Evolutionary conservation across 768 basidiomycete species (phyloP), one percentile per base, ranked within the genome.

Genomic region (Mycena capillaripes): DNA sequence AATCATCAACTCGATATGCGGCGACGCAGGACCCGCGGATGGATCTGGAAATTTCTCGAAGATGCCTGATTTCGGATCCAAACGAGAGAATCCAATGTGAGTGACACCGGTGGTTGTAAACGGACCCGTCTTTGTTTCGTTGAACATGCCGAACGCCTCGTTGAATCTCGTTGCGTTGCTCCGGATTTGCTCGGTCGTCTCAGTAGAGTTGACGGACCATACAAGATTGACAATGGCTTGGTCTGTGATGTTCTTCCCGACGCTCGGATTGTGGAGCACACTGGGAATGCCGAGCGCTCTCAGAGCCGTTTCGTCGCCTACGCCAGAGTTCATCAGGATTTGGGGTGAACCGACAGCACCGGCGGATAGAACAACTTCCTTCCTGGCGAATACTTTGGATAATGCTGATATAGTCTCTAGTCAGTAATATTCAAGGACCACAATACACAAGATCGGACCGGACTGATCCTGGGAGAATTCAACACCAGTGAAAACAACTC

Each of bases 1-100:
- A n/a, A n/a, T n/a, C n/a, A n/a, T n/a, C 12, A 58, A 9, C 36
- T 58, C 57, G 36, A 58, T 58, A 40, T 58, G 57, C n/a, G 57
- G 57, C 2, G 57, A 5, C 1, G 23, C 4, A 4, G 21, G 34
- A 1, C 57, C 57, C 2, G 30, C 21, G 7, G 27, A 12, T 10
- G 32, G 29, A 34, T 58, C 8, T 40, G 29, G 34, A 40, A 58
- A 19, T 38, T 58, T 3, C 36, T 12, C 34, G 12, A 36, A 12
- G n/a, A n/a, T n/a, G n/a, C n/a, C n/a, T 0, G 57, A 58, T 8
- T 58, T n/a, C 2, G 57, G 5, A 14, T 58, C 57, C 57, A 58
- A 25, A 11, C 57, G 57, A n/a, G 27, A 8, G 29, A 30, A 58
- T 23, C n/a, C 36, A 25, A 58, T 14, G 16, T 58, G 57, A 3